Base-by-base conservation (phyloP, 805 yeast species). In the Candida rishiriensis region DNA sequence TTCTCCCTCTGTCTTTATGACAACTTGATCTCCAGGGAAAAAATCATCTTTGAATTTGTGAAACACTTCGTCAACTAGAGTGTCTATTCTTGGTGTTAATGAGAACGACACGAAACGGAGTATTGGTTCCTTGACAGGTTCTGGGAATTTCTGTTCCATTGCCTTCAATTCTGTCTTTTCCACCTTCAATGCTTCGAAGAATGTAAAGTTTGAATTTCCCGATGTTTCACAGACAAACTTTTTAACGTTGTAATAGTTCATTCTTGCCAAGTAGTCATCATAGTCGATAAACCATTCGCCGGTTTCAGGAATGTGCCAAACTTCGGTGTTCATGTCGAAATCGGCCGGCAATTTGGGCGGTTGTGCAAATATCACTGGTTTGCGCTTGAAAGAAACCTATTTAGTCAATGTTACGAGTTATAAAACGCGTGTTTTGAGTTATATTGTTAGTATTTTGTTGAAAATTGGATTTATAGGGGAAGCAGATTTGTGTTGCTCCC, bases 191-290 rank as follows among this genome's bases (percentile, higher is more conserved):
- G 98, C 99, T 57, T 93, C 95, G 61, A 90, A 90, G 61, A 78
- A 93, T 1, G 97, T 88, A 46, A 91, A 73, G 56, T 95, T 85
- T 14, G 97, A 84, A 56, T 88, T 87, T 12, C 99, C 99, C 0
- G 97, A 88, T 39, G 91, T 85, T 65, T 93, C 99, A 68, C 98
- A 93, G 11, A 89, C 93, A 66, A 93, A 93, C 61, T 88, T 86
- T 53, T 80, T 81, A 40, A 77, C 72, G 47, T 75, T 75, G 62
- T 85, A 86, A 64, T 83, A 85, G 61, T 85, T 88, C 71, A 85
- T 66, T 43, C 91, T 68, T 17, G 66, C 66, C 39, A 93, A 68
- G 56, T 88, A 91, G 10, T 82, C 88, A 42, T 84, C 87, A 62
- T 93, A 91, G 6, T 71, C 70, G 12, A 69, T 53, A 62, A 89